Evolutionary conservation across 768 basidiomycete genomes (phyloP).

Genomic region (Xerocomellus intermedius): DNA sequence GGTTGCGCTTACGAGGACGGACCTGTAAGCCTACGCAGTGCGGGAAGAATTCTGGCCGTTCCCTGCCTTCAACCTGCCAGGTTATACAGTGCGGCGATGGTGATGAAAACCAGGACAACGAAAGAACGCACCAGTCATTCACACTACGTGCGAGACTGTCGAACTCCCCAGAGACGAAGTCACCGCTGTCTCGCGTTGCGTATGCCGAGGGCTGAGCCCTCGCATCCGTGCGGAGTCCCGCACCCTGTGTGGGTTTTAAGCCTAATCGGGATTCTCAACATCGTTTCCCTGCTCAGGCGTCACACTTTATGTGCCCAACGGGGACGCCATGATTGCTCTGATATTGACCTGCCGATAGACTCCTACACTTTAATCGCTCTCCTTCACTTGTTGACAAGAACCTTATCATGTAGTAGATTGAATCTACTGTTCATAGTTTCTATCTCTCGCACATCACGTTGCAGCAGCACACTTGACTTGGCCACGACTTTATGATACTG

Average conservation of each 20-base stretch:
- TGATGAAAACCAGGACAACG: constrained; percentile 1
- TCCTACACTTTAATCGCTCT: constrained; percentile 5
- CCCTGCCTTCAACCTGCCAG: constrained; percentile 4
- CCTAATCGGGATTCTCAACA: not conserved
- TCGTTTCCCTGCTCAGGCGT: not conserved
- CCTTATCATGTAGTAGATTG: constrained; percentile 21
- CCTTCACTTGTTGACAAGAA: constrained; percentile 11
- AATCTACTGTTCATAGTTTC: constrained; percentile 25
- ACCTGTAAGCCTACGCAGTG: not conserved
- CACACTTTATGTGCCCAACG: not conserved
- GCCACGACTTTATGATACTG: constrained; percentile 24
- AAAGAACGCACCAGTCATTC: not conserved
- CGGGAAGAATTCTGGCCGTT: constrained; percentile 14
- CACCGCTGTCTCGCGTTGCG: constrained; percentile 24
- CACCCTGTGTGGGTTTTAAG: not conserved
- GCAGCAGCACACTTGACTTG: not conserved
- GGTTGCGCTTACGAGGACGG: constrained; percentile 22
- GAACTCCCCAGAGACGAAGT: constrained; percentile 20
- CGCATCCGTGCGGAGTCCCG: not conserved
- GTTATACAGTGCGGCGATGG: not conserved
- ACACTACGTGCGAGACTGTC: constrained; percentile 11
- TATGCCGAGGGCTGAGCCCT: constrained; percentile 23
- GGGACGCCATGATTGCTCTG: not conserved
- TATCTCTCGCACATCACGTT: not conserved
- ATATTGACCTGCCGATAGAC: not conserved